Conservation (phyloP, 2,329 filamentous ascomycete genomes). For the Lasiodiplodia gonubiensis region DNA sequence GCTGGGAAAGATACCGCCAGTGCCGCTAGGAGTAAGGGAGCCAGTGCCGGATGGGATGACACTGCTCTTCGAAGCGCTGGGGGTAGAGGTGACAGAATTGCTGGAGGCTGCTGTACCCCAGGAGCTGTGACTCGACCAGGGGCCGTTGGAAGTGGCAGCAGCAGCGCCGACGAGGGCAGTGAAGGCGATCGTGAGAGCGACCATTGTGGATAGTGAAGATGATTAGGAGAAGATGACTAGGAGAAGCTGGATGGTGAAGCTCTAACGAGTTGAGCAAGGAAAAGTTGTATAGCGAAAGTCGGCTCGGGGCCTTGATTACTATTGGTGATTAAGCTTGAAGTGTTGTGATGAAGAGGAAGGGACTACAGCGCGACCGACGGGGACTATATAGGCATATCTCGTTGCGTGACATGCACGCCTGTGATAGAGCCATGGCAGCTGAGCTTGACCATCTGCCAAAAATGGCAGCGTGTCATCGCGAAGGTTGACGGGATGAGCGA, state of each 20-base stretch:
- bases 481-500: neutral
- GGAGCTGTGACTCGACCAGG: constrained; percentile 10
- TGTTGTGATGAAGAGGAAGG: neutral
- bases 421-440: neutral
- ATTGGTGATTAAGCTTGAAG: constrained; percentile 8
- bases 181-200: constrained; percentile 12
- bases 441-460: neutral
- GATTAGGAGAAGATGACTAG: neutral
- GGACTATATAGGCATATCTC: constrained; percentile 1
- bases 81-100: neutral
- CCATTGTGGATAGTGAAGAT: constrained; percentile 10
- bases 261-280: constrained; percentile 12
- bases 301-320: constrained; percentile 10
- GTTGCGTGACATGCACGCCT: neutral
- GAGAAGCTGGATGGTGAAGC: neutral
- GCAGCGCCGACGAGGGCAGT: constrained; percentile 19
- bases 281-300: constrained; percentile 18
- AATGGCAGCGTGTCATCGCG: constrained; percentile 18
- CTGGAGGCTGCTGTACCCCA: constrained; percentile 10
- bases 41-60: neutral
- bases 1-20: neutral
- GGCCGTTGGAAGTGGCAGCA: constrained; percentile 8
- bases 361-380: too few species aligned
- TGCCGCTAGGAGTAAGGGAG: neutral
- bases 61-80: neutral